These are phyloP conservation scores for Dispira parvispora DNA, from an alignment of 192 early-diverging fungal species.

Conservation along the genomic window DNA sequence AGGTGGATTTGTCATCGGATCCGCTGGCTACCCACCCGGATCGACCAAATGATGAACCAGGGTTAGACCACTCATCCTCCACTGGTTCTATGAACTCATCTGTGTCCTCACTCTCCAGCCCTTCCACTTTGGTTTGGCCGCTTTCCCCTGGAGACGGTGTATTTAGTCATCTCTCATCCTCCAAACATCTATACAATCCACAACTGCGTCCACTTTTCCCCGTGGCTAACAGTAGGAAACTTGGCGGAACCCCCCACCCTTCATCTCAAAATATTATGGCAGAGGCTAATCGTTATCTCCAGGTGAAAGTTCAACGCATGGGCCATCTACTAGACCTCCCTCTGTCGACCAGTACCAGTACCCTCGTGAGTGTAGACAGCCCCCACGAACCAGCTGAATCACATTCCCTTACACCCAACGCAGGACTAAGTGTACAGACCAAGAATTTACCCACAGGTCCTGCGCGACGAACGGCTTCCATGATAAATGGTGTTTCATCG, in stretches of 20 bases:
- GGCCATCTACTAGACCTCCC: slow-evolving; percentile 70
- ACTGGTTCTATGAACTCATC: neutral
- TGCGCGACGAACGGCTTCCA: too few species aligned
- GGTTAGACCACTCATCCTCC: neutral
- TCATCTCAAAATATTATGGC: slow-evolving; percentile 22
- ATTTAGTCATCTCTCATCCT: neutral
- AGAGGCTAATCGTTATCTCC: slow-evolving; percentile 70
- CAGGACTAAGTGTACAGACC: too few species aligned
- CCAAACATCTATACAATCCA: neutral
- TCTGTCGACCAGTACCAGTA: neutral
- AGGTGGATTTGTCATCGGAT: neutral
- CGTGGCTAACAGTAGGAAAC: too few species aligned
- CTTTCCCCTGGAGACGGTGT: slow-evolving; percentile 2
- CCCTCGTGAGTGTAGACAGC: too few species aligned
- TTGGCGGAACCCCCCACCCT: too few species aligned
- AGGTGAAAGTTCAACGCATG: slow-evolving; percentile 84
- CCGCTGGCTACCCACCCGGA: slow-evolving; percentile 14
- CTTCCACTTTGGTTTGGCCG: slow-evolving; percentile 1
- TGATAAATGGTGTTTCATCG: too few species aligned
- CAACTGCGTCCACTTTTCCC: too few species aligned
- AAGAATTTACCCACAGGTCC: too few species aligned
- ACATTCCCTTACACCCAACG: too few species aligned
- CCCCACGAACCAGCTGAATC: too few species aligned
- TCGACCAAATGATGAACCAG: slow-evolving; percentile 5
- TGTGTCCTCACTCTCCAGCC: neutral